Conservation (phyloP, 2,329 filamentous ascomycete species). For the Cladosporium oxysporum region DNA sequence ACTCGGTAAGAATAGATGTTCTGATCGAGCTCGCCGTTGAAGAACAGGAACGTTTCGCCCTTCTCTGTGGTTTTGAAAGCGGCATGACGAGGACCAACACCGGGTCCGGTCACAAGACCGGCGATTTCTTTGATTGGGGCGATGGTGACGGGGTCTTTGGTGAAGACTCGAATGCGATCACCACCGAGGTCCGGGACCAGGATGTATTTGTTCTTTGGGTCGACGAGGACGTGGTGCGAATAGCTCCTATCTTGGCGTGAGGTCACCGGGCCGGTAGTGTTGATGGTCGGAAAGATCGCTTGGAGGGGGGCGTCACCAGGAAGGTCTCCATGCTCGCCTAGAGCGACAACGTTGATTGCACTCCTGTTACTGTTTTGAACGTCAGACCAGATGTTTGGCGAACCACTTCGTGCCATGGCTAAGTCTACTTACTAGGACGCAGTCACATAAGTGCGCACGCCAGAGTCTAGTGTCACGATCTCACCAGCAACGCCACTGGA, state of each 20-base stretch:
- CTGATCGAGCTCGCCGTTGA: not conserved
- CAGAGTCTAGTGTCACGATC: not conserved
- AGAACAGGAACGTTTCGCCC: not conserved
- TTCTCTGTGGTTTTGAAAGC: not conserved
- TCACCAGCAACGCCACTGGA: not conserved
- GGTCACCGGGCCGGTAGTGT: not conserved
- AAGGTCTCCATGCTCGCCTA: not conserved
- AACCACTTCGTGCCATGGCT: not conserved
- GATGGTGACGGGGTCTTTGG: not conserved
- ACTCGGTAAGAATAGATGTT: not conserved
- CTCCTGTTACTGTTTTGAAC: not conserved
- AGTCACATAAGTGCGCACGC: not conserved
- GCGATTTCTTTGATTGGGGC: not conserved
- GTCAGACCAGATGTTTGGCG: not conserved
- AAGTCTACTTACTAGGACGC: not conserved
- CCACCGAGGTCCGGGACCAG: not conserved
- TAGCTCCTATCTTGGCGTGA: not conserved
- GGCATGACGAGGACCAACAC: not conserved
- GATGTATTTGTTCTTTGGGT: not conserved
- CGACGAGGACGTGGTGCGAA: not conserved
- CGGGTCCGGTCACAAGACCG: not conserved
- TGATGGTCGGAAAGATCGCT: not conserved
- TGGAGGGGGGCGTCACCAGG: not conserved
- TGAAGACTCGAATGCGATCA: not conserved
- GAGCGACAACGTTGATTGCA: not conserved